Base-by-base conservation (phyloP, 2,329 filamentous ascomycete species). In the Trichoderma polysporum region DNA sequence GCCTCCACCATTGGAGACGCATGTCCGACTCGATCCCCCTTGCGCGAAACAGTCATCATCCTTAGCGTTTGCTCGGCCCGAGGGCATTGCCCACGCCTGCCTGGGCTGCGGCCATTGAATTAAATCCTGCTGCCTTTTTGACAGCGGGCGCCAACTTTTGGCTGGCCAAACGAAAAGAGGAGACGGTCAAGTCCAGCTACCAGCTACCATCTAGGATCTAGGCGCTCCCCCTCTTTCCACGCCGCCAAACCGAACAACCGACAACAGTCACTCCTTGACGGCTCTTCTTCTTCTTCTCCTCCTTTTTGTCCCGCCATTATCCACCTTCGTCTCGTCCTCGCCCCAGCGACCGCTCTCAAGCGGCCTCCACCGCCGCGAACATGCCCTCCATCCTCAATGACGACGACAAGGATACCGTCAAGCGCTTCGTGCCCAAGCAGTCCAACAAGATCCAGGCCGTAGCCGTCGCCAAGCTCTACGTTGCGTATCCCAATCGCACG, bases 381-480 rank as follows among this genome's bases (percentile, higher is more conserved):
- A 88, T 88, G 86, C 85, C 86, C 74, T 87, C 86, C 49, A 85
- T 97, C 71, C 87, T 99, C 66, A 92, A 85, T 77, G 94, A 97
- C 76, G 91, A 94, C 75, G 95, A 99, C 83, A 97, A 97, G 85
- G 92, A 96, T 82, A 97, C 90, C 69, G 94, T 99, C 80, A 97
- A 96, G 84, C 90, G 95, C 77, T 91, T 90, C 73, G 92, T 99
- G 64, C 94, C 95, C 69, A 97, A 97, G 79, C 88, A 93, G 70
- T 89, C 90, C 74, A 99, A 98, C 88, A 98, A 98, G 85, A 98
- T 99, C 79, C 92, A 96, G 72, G 93, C 94, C 69, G 94, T 97
- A 71, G 95, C 92, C 68, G 94, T 98, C 72, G 94, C 93, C 69
- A 90, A 91, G 76, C 89, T 99, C 73, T 98, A 97, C 80, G 88